Evolutionary conservation across 164 flowering plant genomes (phyloP), one percentile per base, ranked within the genome.

Genomic region (Dillenia turbinata): DNA sequence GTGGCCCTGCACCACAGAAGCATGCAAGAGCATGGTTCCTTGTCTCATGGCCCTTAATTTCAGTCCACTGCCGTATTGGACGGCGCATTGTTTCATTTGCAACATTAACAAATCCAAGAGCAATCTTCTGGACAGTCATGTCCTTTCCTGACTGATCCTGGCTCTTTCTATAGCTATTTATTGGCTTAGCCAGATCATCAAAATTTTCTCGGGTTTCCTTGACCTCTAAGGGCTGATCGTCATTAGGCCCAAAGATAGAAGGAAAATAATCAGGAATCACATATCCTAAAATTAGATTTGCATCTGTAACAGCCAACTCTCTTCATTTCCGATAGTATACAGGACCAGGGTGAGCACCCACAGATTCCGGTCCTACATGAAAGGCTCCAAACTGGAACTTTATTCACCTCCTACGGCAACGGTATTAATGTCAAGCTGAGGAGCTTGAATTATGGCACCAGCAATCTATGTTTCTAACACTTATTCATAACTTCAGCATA

Each of bases 81-180:
- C 97, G 93, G 64, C 99, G 91, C 99, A 94, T 94, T 47, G 99
- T 88, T 66, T 94, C 99, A 78, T 94, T 94, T n/a, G 99, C 99
- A 52, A 94, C 99, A 68, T 86, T 78, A 17, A 94, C 84, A 74
- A 94, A 94, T 9, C 99, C 99, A 54, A 86, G 85, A 17, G 97
- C 99, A 69, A 94, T 84, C 71, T 91, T 89, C 78, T 94, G 97
- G 64, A 94, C 86, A 1, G 89, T 76, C 97, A 94, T 91, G 69
- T 85, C 89, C 71, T 85, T 86, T 9, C 82, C 79, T 13, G 71
- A 70, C 61, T 84, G 78, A 69, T 89, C 93, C 72, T 85, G 96
- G 66, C 75, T 80, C 79, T 77, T 86, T 61, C 92, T 79, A 63
- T 89, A 85, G 26, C 81, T 69, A 68, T 94, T 89, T 47, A 94